Evolutionary conservation across 352 stramenopile genomes (phyloP).

Genomic region (Phytophthora sp.): DNA sequence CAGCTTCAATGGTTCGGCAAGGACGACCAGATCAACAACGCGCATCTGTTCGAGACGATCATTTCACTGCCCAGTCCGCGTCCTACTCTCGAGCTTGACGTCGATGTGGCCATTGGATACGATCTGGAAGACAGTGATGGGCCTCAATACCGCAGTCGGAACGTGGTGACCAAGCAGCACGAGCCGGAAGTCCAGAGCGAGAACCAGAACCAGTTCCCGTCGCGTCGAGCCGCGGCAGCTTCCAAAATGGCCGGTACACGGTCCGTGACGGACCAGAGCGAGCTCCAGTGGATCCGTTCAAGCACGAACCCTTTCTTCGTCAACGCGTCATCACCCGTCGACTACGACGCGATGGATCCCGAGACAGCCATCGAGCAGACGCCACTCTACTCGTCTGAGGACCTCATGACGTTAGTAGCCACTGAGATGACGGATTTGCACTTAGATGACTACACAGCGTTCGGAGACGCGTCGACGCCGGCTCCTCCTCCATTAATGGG

Average conservation of each 20-base stretch:
- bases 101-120: conserved; percentile 29
- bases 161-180: conserved; percentile 22
- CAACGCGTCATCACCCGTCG: conserved; percentile 12
- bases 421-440: conserved; percentile 69
- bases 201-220: conserved; percentile 28
- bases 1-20: conserved; percentile 58
- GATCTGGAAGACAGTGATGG: conserved; percentile 34
- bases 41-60: conserved; percentile 60
- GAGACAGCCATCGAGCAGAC: conserved; percentile 75
- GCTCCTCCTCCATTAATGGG: conserved; percentile 11
- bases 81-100: conserved; percentile 14
- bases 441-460: conserved; percentile 67
- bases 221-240: conserved; percentile 17
- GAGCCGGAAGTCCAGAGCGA: conserved; percentile 17
- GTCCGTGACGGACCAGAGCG: conserved; percentile 21
- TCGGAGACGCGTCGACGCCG: conserved; percentile 23
- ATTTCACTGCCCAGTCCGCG: conserved; percentile 42
- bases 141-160: conserved; percentile 11
- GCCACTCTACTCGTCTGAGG: conserved; percentile 57
- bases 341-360: conserved; percentile 68
- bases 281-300: conserved; percentile 61
- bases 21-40: conserved; percentile 65
- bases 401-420: conserved; percentile 57
- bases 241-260: conserved; percentile 21
- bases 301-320: conserved; percentile 65